Evolutionary conservation across 441 rosid genomes (phyloP), one percentile per base, ranked within the genome.

Genomic region (Iberis amara): DNA sequence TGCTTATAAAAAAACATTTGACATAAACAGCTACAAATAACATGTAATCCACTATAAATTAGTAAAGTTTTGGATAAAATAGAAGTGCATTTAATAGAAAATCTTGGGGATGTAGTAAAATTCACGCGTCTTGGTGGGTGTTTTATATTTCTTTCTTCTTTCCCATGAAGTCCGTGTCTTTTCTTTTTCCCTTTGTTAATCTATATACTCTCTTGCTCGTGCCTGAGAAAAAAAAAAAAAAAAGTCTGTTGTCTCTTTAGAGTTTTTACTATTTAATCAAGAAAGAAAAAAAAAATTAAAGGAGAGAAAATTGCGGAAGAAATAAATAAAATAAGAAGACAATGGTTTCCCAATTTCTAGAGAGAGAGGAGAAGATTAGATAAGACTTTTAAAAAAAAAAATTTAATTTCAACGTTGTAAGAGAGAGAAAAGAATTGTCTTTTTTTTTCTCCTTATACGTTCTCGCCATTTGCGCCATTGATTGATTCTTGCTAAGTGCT

Each of bases 91-190:
- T 57, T 5, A 52, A 52, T 46, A 45, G 5, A 32, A 63, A 55
- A 58, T 49, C 5, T 11, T 33, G 31, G 33, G 32, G 57, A 18
- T 6, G 42, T 21, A 55, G 58, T 67, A 60, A 76, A 76, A 27
- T 75, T 84, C 82, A 83, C 88, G 85, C 84, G 82, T 74, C 54
- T 61, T 41, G 32, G 14, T 32, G 18, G 26, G 59, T 2, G 52
- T 28, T 32, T 49, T 15, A 5, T 49, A 47, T 6, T 39, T 6
- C 4, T 12, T 3, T 47, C 36, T 42, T 54, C 28, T 43, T 47
- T 47, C 69, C 68, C 83, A 79, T 75, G 85, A 85, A 77, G 72
- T 71, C 81, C 89, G 90, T 83, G 92, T 73, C 68, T 57, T 61
- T n/a, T n/a, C n/a, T 5, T 69, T 44, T 10, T 31, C 35, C 27